Evolutionary conservation across 495 filamentous ascomycete species (phyloP).

Genomic region (Neurospora sp.): DNA sequence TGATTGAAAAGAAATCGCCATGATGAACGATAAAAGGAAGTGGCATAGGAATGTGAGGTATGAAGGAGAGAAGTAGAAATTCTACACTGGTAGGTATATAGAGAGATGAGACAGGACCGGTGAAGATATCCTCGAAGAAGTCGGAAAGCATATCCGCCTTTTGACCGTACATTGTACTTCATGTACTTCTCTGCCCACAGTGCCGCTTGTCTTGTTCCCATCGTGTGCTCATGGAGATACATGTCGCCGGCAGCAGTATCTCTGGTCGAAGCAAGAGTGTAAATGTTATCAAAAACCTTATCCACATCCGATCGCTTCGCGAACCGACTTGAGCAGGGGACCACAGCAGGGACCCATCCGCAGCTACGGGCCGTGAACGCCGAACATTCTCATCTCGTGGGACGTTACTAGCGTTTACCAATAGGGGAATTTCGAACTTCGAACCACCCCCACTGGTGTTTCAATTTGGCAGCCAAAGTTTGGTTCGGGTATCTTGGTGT

Average conservation of each 20-base stretch:
- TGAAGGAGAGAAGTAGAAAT: not conserved
- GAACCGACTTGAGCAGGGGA: not conserved
- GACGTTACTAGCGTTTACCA: conserved; percentile 18
- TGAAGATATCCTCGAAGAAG: not conserved
- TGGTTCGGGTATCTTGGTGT: conserved; percentile 9
- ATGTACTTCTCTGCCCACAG: not conserved
- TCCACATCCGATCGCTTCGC: not conserved
- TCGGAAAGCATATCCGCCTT: not conserved
- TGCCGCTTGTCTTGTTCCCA: not conserved
- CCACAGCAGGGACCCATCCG: conserved; percentile 1
- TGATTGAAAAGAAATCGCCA: conserved; percentile 12
- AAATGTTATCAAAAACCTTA: not conserved
- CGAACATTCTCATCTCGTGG: conserved; percentile 8
- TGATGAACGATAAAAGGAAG: conserved; percentile 1
- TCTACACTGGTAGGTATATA: not conserved
- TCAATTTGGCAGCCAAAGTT: not conserved
- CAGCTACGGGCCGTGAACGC: conserved; percentile 18
- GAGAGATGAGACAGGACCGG: not conserved
- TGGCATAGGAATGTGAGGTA: conserved; percentile 2
- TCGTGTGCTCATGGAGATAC: not conserved
- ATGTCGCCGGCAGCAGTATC: not conserved
- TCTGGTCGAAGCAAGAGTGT: not conserved
- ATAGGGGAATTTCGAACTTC: conserved; percentile 18
- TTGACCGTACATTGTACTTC: not conserved
- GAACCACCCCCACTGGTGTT: not conserved